These are phyloP conservation scores for Gentiana dahurica DNA, from an alignment of 257 asterid species.

Conservation along the genomic window DNA sequence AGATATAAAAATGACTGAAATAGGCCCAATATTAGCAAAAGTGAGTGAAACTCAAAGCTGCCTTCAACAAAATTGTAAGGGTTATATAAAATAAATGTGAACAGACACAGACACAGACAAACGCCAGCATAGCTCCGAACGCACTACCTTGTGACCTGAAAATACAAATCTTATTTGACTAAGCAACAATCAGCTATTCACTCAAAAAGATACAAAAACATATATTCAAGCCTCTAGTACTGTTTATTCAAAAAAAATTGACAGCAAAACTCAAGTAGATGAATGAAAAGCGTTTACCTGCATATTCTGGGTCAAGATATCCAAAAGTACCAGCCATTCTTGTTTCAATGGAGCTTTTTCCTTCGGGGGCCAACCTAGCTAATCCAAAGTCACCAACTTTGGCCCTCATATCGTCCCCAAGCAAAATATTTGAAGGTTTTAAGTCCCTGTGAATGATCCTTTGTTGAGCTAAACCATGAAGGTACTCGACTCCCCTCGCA, in stretches of 20 bases:
- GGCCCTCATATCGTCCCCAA: slow-evolving; percentile 94
- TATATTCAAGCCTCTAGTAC: neutral
- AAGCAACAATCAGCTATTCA: neutral
- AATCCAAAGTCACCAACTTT: slow-evolving; percentile 96
- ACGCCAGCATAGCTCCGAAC: neutral
- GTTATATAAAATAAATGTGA: neutral
- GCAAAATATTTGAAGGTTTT: slow-evolving; percentile 87
- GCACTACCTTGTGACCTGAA: neutral
- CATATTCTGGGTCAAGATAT: slow-evolving; percentile 93
- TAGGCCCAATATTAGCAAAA: no score
- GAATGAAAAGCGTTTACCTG: slow-evolving; percentile 34
- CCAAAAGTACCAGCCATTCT: slow-evolving; percentile 93
- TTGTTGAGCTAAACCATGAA: slow-evolving; percentile 88
- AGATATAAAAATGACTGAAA: no score
- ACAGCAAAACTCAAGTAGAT: neutral
- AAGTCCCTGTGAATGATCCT: slow-evolving; percentile 88
- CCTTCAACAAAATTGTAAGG: no score
- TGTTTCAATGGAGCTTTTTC: slow-evolving; percentile 81
- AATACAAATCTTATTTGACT: neutral
- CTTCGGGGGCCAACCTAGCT: slow-evolving; percentile 92
- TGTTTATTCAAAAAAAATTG: neutral
- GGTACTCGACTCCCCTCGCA: slow-evolving; percentile 87
- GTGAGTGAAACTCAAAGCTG: no score
- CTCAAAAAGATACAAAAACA: neutral
- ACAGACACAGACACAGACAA: neutral